phyloP scores from a whole-genome alignment of 164 flowering plant genomes.

The Berberis vulgaris region DNA sequence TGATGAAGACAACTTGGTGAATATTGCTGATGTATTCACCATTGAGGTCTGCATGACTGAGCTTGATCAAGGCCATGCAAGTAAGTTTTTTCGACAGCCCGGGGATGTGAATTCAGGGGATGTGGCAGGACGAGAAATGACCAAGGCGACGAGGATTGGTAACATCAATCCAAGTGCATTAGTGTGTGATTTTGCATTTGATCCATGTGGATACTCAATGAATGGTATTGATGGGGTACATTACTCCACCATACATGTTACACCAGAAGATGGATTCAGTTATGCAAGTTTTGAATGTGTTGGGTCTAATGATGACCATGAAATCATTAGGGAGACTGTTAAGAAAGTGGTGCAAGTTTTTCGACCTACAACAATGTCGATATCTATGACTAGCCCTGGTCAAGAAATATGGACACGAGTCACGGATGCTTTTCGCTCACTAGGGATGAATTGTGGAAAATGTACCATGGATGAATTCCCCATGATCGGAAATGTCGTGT shows the following conservation, averaged over 20 bases:
- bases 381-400: constrained; percentile 35
- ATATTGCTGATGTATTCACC: constrained; percentile 26
- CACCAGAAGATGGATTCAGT: constrained; percentile 94
- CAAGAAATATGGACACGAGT: constrained; percentile 28
- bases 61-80: constrained; percentile 47
- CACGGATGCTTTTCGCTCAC: constrained; percentile 33
- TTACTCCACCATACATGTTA: constrained; percentile 87
- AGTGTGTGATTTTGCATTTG: constrained; percentile 81
- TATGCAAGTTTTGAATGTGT: constrained; percentile 90
- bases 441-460: constrained; percentile 55
- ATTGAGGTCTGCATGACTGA: constrained; percentile 96
- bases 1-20: constrained; percentile 9
- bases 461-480: constrained; percentile 55
- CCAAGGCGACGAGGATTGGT: constrained; percentile 54
- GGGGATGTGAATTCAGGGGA: constrained; percentile 41
- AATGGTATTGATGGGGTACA: constrained; percentile 60
- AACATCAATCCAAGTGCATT: constrained; percentile 38
- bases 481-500: constrained; percentile 55
- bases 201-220: constrained; percentile 98
- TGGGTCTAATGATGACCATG: constrained; percentile 20
- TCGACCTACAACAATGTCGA: constrained; percentile 63
- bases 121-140: constrained; percentile 68
- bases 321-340: constrained; percentile 28
- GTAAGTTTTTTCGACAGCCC: constrained; percentile 39
- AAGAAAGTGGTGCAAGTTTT: constrained; percentile 59